phyloP scores from a whole-genome alignment of 1,284 basidiomycete species.

The Macrocybe sp. region DNA sequence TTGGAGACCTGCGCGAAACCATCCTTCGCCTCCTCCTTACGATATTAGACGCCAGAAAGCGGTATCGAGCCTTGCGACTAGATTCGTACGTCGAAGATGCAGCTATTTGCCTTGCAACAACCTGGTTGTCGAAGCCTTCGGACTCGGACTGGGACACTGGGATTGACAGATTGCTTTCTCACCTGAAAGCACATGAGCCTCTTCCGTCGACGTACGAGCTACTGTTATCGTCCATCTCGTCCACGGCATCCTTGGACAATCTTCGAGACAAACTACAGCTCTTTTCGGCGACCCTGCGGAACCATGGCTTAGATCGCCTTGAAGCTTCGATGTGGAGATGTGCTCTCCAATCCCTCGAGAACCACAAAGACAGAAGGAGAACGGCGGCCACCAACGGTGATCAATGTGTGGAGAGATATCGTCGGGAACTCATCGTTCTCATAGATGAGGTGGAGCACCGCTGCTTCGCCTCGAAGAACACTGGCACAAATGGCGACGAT shows the following conservation, averaged over 20 bases:
- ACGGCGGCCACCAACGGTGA: conserved; percentile 14
- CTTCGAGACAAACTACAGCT: conserved; percentile 19
- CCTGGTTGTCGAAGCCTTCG: too few relatives aligned
- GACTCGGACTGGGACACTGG: too few relatives aligned
- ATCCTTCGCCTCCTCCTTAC: too few relatives aligned
- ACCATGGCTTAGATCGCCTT: conserved; percentile 30
- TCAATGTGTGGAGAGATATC: conserved; percentile 26
- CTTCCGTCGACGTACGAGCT: conserved; percentile 13
- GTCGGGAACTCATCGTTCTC: conserved; percentile 35
- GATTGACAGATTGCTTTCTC: too few relatives aligned
- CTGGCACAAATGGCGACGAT: neutral
- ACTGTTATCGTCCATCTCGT: conserved; percentile 14
- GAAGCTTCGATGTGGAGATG: conserved; percentile 53
- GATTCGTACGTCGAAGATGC: too few relatives aligned
- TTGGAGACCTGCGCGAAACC: too few relatives aligned
- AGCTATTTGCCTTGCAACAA: too few relatives aligned
- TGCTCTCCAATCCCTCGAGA: conserved; percentile 43
- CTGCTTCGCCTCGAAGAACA: conserved; percentile 26
- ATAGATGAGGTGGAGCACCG: conserved; percentile 46
- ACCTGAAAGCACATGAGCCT: conserved; percentile 9
- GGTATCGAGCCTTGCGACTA: too few relatives aligned
- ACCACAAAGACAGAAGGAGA: conserved; percentile 5
- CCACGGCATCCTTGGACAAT: conserved; percentile 11
- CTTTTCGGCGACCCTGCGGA: conserved; percentile 31
- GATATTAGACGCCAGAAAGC: too few relatives aligned